Percentiles rank a stretch among this genome's conserved stretches.
Evolutionary conservation across 495 filamentous ascomycete genomes (phyloP).

Genomic region (Neurospora sp.): DNA sequence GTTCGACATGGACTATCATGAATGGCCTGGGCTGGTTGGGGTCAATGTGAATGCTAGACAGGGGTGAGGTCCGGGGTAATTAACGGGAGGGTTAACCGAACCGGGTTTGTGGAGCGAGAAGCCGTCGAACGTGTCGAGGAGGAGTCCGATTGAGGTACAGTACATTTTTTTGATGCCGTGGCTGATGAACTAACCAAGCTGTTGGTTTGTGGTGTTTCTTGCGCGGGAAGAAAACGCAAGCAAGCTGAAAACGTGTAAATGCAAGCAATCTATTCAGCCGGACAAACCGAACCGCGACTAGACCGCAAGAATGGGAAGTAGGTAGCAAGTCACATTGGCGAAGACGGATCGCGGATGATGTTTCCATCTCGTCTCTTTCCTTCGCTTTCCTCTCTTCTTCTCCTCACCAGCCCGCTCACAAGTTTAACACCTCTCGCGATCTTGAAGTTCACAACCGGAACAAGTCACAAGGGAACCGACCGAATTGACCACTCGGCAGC

Average conservation of each 20-base stretch:
- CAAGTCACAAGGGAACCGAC: not conserved
- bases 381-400: not conserved
- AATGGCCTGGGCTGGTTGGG: not conserved
- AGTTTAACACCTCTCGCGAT: not conserved
- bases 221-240: not conserved
- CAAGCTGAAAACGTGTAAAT: not conserved
- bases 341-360: not conserved
- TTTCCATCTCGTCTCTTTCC: not conserved
- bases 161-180: not conserved
- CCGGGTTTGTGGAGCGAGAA: not conserved
- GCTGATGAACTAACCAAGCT: not conserved
- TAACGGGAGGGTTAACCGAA: not conserved
- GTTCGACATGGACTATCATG: not conserved
- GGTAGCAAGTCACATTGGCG: not conserved
- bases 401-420: not conserved
- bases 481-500: not conserved
- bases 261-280: not conserved
- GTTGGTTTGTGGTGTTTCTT: not conserved
- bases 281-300: not conserved
- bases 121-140: not conserved
- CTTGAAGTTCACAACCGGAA: not conserved
- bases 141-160: not conserved
- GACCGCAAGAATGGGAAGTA: not conserved
- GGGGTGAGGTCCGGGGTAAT: not conserved
- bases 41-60: not conserved